phyloP scores from a whole-genome alignment of 805 yeast species.

The Torulaspora franciscae region DNA sequence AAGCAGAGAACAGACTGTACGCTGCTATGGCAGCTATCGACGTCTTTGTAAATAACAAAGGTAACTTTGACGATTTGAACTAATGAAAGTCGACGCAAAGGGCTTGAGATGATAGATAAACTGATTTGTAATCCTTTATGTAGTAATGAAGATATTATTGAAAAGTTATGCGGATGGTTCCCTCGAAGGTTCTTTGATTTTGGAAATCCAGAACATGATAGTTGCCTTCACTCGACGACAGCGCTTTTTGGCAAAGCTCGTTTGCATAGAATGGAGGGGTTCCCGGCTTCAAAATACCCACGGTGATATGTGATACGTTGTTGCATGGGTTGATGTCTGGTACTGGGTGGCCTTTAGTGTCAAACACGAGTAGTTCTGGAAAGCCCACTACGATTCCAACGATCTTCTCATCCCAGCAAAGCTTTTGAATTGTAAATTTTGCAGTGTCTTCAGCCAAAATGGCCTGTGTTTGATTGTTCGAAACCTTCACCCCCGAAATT shows the following conservation, averaged over 20 bases:
- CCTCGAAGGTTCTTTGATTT: constrained; percentile 13
- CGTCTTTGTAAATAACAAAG: constrained; percentile 81
- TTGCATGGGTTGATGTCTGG: constrained; percentile 37
- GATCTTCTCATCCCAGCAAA: constrained; percentile 49
- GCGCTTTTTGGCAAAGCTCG: constrained; percentile 29
- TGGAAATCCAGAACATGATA: constrained; percentile 13
- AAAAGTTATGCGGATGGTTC: constrained; percentile 21
- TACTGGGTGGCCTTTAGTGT: constrained; percentile 12
- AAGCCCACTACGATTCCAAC: constrained; percentile 50
- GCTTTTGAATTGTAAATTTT: constrained; percentile 39
- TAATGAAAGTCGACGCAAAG: neutral
- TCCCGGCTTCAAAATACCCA: constrained; percentile 50
- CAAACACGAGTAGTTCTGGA: constrained; percentile 12
- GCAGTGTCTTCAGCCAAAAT: constrained; percentile 31
- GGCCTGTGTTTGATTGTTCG: constrained; percentile 14
- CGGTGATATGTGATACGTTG: constrained; percentile 61
- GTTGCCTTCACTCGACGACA: constrained; percentile 2
- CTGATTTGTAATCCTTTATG: neutral
- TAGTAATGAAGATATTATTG: constrained; percentile 4
- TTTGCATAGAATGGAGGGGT: constrained; percentile 54
- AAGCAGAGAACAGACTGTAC: constrained; percentile 93
- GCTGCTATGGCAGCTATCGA: constrained; percentile 95
- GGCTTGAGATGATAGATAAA: neutral
- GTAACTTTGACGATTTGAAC: constrained; percentile 41
- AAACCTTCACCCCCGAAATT: constrained; percentile 6